phyloP scores from a whole-genome alignment of 2,329 filamentous ascomycete genomes.

The Fusarium nanum region DNA sequence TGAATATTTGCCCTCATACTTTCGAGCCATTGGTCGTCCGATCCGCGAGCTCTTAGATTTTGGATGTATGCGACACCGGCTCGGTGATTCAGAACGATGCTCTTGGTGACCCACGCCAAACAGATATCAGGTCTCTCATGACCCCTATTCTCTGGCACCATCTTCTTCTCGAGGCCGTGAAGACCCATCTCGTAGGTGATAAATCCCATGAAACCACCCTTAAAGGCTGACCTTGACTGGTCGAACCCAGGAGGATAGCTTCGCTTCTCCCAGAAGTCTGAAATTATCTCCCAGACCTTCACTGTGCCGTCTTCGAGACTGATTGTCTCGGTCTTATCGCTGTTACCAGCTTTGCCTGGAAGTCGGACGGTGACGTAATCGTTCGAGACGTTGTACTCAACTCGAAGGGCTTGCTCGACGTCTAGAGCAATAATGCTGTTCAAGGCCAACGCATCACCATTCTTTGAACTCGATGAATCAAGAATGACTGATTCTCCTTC shows the following conservation, averaged over 20 bases:
- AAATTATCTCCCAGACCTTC: slow-evolving; percentile 64
- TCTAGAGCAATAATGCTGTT: slow-evolving; percentile 81
- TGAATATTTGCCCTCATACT: slow-evolving; percentile 47
- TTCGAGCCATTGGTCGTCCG: slow-evolving; percentile 51
- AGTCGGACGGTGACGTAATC: slow-evolving; percentile 49
- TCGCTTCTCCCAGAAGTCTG: slow-evolving; percentile 56
- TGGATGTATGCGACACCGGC: slow-evolving; percentile 74
- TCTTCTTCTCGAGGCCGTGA: slow-evolving; percentile 48
- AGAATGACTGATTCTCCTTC: slow-evolving; percentile 64
- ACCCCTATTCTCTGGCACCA: slow-evolving; percentile 44
- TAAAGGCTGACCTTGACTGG: slow-evolving; percentile 65
- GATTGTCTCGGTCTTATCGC: slow-evolving; percentile 27
- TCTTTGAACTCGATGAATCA: slow-evolving; percentile 68
- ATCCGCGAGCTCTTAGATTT: slow-evolving; percentile 43
- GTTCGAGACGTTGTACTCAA: slow-evolving; percentile 69
- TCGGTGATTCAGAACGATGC: slow-evolving; percentile 80
- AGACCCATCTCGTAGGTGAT: slow-evolving; percentile 87
- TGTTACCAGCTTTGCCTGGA: slow-evolving; percentile 23
- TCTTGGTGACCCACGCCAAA: slow-evolving; percentile 80
- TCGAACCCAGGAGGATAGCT: slow-evolving; percentile 38
- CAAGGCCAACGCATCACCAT: slow-evolving; percentile 57
- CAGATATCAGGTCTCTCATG: slow-evolving; percentile 74
- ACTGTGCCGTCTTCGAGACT: slow-evolving; percentile 45
- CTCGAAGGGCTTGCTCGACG: slow-evolving; percentile 64
- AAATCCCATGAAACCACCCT: slow-evolving; percentile 87